Percentiles rank a stretch among this genome's conserved stretches.
Evolutionary conservation across 2,329 filamentous ascomycete genomes (phyloP).

Genomic region (Onygenales sp.): DNA sequence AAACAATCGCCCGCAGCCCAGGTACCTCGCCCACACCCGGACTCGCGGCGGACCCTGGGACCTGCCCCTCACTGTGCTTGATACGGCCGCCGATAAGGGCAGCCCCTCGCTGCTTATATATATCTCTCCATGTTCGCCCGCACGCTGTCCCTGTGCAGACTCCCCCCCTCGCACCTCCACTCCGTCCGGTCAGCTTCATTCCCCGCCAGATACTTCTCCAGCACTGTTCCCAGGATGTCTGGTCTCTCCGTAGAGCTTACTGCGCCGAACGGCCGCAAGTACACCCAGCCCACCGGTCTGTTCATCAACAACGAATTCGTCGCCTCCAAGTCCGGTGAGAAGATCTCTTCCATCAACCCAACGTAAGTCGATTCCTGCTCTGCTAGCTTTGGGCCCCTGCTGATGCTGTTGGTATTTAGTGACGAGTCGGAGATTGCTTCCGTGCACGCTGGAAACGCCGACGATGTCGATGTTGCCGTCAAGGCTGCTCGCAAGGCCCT

Average conservation of each 20-base stretch:
- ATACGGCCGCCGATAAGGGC: background rate
- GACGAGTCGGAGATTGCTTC: conserved; percentile 60
- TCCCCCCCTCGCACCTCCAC: background rate
- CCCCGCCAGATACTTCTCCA: conserved; percentile 5
- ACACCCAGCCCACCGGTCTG: conserved; percentile 63
- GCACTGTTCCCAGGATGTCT: conserved; percentile 12
- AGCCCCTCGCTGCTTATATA: background rate
- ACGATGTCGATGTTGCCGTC: conserved; percentile 61
- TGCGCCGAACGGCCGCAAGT: conserved; percentile 66
- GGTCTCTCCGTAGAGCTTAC: conserved; percentile 47
- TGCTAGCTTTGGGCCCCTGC: background rate
- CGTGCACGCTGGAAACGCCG: conserved; percentile 56
- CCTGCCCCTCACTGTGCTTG: background rate
- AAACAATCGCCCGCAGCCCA: background rate
- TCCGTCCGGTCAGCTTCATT: background rate
- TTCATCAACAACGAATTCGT: conserved; percentile 81
- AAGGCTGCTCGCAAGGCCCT: conserved; percentile 58
- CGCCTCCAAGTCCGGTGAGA: conserved; percentile 54
- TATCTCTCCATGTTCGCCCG: background rate
- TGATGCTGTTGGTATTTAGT: conserved; percentile 24
- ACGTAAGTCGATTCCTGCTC: conserved; percentile 27
- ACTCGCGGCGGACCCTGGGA: too few relatives aligned
- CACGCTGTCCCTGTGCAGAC: background rate
- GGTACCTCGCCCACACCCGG: too few relatives aligned
- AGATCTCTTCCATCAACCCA: conserved; percentile 59